Evolutionary conservation across 169 alveolate species (phyloP).

Genomic region (Cryptosporidium sp.): DNA sequence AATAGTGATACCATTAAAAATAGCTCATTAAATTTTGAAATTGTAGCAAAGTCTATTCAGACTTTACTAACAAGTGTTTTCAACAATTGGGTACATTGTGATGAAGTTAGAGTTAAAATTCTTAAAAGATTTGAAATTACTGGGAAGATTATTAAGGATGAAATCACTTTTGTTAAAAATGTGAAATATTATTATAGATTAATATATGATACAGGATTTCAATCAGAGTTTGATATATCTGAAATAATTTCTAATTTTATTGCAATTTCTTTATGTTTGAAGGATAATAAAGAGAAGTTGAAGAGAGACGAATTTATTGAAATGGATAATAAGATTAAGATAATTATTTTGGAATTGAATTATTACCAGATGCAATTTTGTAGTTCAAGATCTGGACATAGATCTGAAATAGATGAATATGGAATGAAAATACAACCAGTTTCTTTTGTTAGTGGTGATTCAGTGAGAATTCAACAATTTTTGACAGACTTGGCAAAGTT

Average conservation of each 20-base stretch:
- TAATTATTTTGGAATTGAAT: not conserved
- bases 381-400: not conserved
- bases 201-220: constrained; percentile 13
- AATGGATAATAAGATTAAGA: not conserved
- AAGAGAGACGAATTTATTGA: not conserved
- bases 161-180: not conserved
- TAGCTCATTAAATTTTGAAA: not conserved
- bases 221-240: constrained; percentile 5
- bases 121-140: not conserved
- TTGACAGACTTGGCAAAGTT: not conserved
- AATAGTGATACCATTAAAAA: too few species aligned
- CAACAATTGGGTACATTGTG: not conserved
- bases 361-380: not conserved
- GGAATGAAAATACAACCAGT: too few species aligned
- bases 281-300: not conserved
- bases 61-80: not conserved
- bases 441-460: not conserved
- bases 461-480: not conserved
- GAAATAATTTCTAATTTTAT: not conserved
- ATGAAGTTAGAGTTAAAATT: not conserved
- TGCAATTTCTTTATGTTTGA: not conserved
- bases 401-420: too few species aligned
- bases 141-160: not conserved
- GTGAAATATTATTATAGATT: constrained; percentile 1
- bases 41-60: not conserved